Base-by-base conservation (phyloP, 1,139 yeast genomes). In the Sugiyamaella japonica region DNA sequence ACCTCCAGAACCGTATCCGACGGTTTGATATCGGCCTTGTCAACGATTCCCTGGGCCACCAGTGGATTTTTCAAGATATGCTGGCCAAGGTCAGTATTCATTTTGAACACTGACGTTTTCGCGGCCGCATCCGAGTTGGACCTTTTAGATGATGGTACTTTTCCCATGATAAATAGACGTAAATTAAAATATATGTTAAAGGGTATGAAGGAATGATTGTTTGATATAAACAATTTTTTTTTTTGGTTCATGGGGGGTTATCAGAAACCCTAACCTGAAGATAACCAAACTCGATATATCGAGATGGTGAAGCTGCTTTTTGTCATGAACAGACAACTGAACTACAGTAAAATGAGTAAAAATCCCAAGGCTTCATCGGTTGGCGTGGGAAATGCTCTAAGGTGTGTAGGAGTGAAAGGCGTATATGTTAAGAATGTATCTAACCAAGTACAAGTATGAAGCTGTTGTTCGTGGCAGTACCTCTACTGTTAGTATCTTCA, bases 1-100 rank as follows among this genome's bases (percentile, higher is more conserved):
- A 93, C 97, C 76, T 93, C 99, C 48, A 93, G 77, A 2, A 93
- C 98, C 7, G 83, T 82, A 67, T 93, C 99, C 43, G 96, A 86
- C 1, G 98, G 98, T 65, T 84, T 86, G 59, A 93, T 86, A 43
- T 83, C 87, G 1, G 99, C 98, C 68, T 95, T 95, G 71, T 93
- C 99, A 36, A 93, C 99, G 67, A 93, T 93, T 10, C 97, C 98
- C 70, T 93, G 98, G 2, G 99, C 98, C 32, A 95, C 95, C 52
- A 90, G 77, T 1, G 99, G 99, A 70, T 93, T 93, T 68, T 93
- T 93, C 68, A 93, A 79, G 63, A 93, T 90, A 77, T 93, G 99
- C 76, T 93, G 99, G 60, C 99, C 99, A 57, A 93, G 79, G 67
- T 89, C 95, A 34, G 98, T 93, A 73, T 93, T 95, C 82, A 93